A percentile compares a stretch with the other conserved stretches of the same genome.
Conservation (phyloP, 2,329 filamentous ascomycete species). For the Phyllosticta citrichinensis region DNA sequence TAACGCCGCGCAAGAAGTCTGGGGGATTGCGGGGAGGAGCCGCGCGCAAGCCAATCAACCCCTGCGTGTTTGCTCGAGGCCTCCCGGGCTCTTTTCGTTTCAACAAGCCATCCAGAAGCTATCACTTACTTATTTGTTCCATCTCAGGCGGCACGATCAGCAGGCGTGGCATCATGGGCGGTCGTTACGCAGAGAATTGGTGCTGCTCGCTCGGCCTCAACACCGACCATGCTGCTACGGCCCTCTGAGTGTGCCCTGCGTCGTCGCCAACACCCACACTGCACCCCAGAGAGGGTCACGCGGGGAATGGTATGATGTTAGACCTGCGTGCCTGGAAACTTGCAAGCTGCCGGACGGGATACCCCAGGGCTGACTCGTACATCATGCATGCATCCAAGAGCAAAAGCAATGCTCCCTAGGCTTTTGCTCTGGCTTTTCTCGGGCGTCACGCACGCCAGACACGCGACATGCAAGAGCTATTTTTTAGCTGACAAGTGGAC, state of each 20-base stretch:
- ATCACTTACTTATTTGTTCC: neutral
- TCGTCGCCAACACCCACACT: neutral
- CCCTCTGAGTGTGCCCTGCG: neutral
- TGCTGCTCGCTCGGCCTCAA: neutral
- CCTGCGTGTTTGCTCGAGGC: neutral
- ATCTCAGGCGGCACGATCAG: neutral
- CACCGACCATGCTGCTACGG: neutral
- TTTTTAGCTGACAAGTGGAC: neutral
- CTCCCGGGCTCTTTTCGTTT: slow-evolving; percentile 1
- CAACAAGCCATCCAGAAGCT: neutral
- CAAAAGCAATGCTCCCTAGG: neutral
- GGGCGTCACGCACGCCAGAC: neutral
- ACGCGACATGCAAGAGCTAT: neutral
- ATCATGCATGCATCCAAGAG: neutral
- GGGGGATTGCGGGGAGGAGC: neutral
- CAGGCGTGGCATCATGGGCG: neutral
- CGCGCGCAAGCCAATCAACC: neutral
- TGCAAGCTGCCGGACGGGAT: neutral
- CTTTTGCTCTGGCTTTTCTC: neutral
- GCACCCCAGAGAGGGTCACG: neutral
- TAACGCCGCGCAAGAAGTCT: neutral
- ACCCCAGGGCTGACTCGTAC: neutral
- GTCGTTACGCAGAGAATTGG: neutral
- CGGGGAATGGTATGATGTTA: neutral
- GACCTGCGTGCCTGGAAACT: neutral